phyloP scores from a whole-genome alignment of 495 filamentous ascomycete genomes.

The Podospora comata region DNA sequence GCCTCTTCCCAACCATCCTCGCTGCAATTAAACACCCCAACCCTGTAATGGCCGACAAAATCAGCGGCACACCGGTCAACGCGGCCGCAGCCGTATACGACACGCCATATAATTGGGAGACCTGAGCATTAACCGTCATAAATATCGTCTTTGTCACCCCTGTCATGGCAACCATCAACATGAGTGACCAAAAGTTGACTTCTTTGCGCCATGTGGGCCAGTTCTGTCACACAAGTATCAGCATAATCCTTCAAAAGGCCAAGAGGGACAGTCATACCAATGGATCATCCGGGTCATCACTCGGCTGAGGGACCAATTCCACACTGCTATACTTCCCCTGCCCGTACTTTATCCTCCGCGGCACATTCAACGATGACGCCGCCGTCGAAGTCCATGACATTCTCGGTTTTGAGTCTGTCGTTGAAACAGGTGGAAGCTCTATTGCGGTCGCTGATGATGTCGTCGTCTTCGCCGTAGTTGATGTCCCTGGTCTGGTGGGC shows the following conservation, averaged over 20 bases:
- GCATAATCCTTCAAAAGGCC: background rate
- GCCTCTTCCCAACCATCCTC: slow-evolving; percentile 47
- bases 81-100: slow-evolving; percentile 45
- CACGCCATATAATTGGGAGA: slow-evolving; percentile 39
- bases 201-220: slow-evolving; percentile 52
- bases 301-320: slow-evolving; percentile 50
- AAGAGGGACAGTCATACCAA: slow-evolving; percentile 33
- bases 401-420: slow-evolving; percentile 7
- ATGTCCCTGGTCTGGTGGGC: slow-evolving; percentile 31
- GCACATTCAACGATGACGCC: slow-evolving; percentile 20
- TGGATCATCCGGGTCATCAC: slow-evolving; percentile 48
- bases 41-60: slow-evolving; percentile 45
- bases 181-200: slow-evolving; percentile 41
- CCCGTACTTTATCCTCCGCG: slow-evolving; percentile 45
- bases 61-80: slow-evolving; percentile 48
- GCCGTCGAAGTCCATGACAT: slow-evolving; percentile 37
- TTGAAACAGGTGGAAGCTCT: slow-evolving; percentile 17
- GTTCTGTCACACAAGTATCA: slow-evolving; percentile 34
- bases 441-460: slow-evolving; percentile 21
- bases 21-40: slow-evolving; percentile 38
- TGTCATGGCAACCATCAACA: slow-evolving; percentile 41
- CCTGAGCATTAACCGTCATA: slow-evolving; percentile 43
- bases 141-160: slow-evolving; percentile 51
- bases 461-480: slow-evolving; percentile 14
- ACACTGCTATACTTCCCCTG: slow-evolving; percentile 41